A percentile compares a stretch with the other conserved stretches of the same genome.
These are phyloP conservation scores for Pelargonium citronellum DNA, from an alignment of 441 rosid genomes.

Conservation along the genomic window DNA sequence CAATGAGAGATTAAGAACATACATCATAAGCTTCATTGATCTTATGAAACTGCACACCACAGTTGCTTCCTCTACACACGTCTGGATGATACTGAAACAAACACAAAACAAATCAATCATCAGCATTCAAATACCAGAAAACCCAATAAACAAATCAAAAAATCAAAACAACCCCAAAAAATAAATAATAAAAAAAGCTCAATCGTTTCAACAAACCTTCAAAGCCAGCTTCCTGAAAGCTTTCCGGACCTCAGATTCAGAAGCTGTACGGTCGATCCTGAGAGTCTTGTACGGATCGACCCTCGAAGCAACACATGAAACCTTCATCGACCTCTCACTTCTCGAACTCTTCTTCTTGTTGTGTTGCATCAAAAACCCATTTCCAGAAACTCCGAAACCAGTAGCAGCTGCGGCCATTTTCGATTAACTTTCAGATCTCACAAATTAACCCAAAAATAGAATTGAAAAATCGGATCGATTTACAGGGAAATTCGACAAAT, in stretches of 20 bases:
- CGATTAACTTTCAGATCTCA: not conserved
- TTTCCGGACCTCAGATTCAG: conserved; percentile 77
- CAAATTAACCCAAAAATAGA: not conserved
- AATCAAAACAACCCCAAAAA: not conserved
- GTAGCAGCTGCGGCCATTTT: conserved; percentile 25
- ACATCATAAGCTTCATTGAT: conserved; percentile 88
- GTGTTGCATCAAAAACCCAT: conserved; percentile 25
- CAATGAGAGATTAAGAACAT: conserved; percentile 17
- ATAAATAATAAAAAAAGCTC: not conserved
- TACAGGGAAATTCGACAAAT: too few relatives aligned
- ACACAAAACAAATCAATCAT: not conserved
- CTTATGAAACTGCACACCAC: conserved; percentile 60
- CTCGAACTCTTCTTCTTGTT: conserved; percentile 26
- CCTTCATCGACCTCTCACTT: conserved; percentile 24
- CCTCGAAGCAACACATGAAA: conserved; percentile 34
- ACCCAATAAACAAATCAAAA: not conserved
- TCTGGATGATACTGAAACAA: conserved; percentile 81
- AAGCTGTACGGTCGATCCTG: conserved; percentile 65
- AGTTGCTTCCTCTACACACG: conserved; percentile 83
- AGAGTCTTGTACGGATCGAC: conserved; percentile 72
- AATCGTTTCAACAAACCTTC: conserved; percentile 42
- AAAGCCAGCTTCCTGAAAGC: conserved; percentile 79
- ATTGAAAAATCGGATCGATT: not conserved
- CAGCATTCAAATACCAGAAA: not conserved
- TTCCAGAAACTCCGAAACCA: conserved; percentile 18